Evolutionary conservation across 2,329 filamentous ascomycete genomes (phyloP).

Genomic region (Xylariaceae sp.): DNA sequence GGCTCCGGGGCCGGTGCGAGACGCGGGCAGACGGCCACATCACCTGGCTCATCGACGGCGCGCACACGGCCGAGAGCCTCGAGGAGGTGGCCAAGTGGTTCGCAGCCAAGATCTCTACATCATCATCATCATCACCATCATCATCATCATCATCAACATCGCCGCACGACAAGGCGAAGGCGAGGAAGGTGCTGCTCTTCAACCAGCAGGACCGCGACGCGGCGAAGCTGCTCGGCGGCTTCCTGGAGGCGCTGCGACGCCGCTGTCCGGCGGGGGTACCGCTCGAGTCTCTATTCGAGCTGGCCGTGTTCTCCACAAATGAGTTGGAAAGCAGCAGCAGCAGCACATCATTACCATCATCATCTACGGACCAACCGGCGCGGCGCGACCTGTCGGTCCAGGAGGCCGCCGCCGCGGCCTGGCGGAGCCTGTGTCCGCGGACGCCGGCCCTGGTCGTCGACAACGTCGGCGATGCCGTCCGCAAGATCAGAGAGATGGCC

Average conservation of each 20-base stretch:
- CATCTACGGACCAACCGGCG: slow-evolving; percentile 41
- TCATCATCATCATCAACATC: too few species aligned
- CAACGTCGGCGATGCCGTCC: slow-evolving; percentile 65
- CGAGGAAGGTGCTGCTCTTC: slow-evolving; percentile 62
- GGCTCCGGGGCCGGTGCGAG: slow-evolving; percentile 72
- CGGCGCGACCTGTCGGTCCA: slow-evolving; percentile 55
- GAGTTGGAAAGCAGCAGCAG: slow-evolving; percentile 28
- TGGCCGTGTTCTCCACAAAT: slow-evolving; percentile 78
- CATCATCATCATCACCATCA: too few species aligned
- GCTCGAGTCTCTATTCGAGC: slow-evolving; percentile 47
- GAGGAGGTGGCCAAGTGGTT: slow-evolving; percentile 73
- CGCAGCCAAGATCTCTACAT: slow-evolving; percentile 42
- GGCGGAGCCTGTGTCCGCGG: slow-evolving; percentile 46
- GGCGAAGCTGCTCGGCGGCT: slow-evolving; percentile 50
- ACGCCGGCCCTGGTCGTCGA: slow-evolving; percentile 44
- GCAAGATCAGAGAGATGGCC: slow-evolving; percentile 36
- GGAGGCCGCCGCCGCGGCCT: slow-evolving; percentile 52
- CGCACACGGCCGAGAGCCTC: slow-evolving; percentile 81
- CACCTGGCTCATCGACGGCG: slow-evolving; percentile 79
- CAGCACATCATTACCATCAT: too few species aligned
- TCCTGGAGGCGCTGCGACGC: slow-evolving; percentile 49
- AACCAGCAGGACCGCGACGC: slow-evolving; percentile 88
- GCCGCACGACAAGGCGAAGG: slow-evolving; percentile 9
- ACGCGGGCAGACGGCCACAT: slow-evolving; percentile 42
- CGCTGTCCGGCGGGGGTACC: too few species aligned